Evolutionary conservation across 768 basidiomycete species (phyloP), one percentile per base, ranked within the genome.

Genomic region (Panaeolus papilionaceus): DNA sequence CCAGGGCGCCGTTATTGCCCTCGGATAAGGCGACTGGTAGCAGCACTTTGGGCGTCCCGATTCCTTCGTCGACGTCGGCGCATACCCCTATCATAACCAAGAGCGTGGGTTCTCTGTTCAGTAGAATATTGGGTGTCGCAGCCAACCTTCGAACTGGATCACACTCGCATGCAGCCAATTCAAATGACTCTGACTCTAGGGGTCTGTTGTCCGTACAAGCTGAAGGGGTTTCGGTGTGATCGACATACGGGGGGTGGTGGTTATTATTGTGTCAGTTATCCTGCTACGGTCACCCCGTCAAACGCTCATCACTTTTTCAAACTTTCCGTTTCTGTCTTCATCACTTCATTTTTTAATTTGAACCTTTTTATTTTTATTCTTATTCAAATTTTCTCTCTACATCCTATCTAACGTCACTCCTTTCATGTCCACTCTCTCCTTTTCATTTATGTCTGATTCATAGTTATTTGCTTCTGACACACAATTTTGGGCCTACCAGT

Each of bases 81-180:
- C 68, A 62, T 20, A 51, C 62, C 9, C 54, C 66, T n/a, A 47
- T 45, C 20, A 11, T 51, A 67, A 9, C 68, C 71, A 18, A 69
- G 76, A 71, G 76, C 26, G 72, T 85, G 28, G 83, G 82, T 10
- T 82, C 85, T 26, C 90, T 92, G 75, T 80, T 92, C 62, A 91
- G 88, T 71, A 84, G 91, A 37, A 91, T 92, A 89, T 92, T 91
- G 88, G 91, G 85, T 40, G 88, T 86, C 11, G 88, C 89, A 33
- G 75, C 75, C 16, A 58, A 58, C n/a, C 54, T 58, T 37, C 54
- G 54, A 33, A 58, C 26, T 37, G 54, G 54, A 33, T 58, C 54
- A 28, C 26, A 37, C 5, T 28, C 54, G 28, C 54, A 58, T 37
- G 6, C 54, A 16, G 26, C 47, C 20, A 12, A 28, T 37, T 58